phyloP scores from a whole-genome alignment of 306 rosid genomes.

The Quercus robur region DNA sequence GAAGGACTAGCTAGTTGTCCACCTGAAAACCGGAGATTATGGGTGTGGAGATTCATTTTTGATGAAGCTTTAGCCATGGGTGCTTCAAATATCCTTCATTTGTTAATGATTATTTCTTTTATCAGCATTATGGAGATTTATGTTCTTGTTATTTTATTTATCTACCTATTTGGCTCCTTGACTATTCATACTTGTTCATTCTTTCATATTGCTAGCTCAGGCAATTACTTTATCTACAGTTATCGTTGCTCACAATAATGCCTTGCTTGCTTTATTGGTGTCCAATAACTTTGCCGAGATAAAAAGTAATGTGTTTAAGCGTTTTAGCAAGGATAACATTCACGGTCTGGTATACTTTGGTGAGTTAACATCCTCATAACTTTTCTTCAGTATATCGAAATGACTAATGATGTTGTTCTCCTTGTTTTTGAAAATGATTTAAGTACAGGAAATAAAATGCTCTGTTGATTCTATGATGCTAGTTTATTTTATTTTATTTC shows the following conservation, averaged over 20 bases:
- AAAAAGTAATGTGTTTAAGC: slow-evolving; percentile 91
- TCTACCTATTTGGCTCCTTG: slow-evolving; percentile 56
- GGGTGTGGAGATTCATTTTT: slow-evolving; percentile 81
- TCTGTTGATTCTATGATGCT: neutral
- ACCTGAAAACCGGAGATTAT: slow-evolving; percentile 55
- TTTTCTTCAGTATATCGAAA: neutral
- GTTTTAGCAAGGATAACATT: slow-evolving; percentile 84
- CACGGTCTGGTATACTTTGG: slow-evolving; percentile 94
- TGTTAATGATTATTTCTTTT: slow-evolving; percentile 5
- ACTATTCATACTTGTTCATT: slow-evolving; percentile 76
- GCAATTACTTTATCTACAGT: slow-evolving; percentile 97
- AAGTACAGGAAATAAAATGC: neutral
- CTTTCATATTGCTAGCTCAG: slow-evolving; percentile 95
- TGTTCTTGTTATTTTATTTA: neutral
- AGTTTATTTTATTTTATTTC: neutral
- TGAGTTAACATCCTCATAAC: slow-evolving; percentile 34
- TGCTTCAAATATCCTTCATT: slow-evolving; percentile 91
- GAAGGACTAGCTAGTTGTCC: slow-evolving; percentile 84
- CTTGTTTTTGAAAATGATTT: neutral
- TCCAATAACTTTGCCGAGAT: slow-evolving; percentile 98
- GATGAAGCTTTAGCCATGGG: slow-evolving; percentile 78
- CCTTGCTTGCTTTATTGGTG: slow-evolving; percentile 88
- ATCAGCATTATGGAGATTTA: slow-evolving; percentile 8
- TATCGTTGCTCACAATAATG: slow-evolving; percentile 95
- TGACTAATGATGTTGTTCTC: neutral